Conservation (phyloP, 768 basidiomycete species). For the Pulveroboletus sp. region DNA sequence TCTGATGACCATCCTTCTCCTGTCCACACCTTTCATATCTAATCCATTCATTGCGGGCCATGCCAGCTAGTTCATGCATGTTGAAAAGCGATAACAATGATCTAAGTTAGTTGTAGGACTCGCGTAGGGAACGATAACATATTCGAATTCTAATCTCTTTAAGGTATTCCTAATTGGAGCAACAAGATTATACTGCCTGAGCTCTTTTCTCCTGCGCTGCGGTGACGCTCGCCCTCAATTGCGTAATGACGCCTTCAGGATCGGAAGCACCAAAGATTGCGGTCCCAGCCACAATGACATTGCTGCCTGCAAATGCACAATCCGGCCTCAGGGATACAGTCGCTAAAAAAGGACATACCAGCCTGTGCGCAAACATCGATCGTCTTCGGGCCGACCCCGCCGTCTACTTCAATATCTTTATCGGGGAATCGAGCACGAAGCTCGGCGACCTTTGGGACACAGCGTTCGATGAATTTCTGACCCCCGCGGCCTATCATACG, state of each 20-base stretch:
- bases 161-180: neutral
- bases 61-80: conserved; percentile 15
- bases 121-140: conserved; percentile 24
- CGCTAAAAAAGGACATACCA: conserved; percentile 42
- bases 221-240: conserved; percentile 66
- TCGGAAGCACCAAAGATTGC: conserved; percentile 84
- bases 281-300: conserved; percentile 97
- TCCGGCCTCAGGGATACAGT: neutral
- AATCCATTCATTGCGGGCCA: conserved; percentile 18
- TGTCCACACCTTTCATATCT: conserved; percentile 23
- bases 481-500: conserved; percentile 71
- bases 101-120: conserved; percentile 16
- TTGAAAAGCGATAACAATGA: conserved; percentile 4
- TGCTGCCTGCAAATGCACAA: conserved; percentile 61
- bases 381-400: conserved; percentile 92
- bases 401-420: conserved; percentile 98
- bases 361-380: conserved; percentile 85
- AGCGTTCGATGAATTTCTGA: conserved; percentile 92
- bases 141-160: conserved; percentile 26
- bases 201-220: conserved; percentile 54
- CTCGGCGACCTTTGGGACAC: conserved; percentile 89
- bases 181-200: conserved; percentile 2
- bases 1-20: conserved; percentile 23
- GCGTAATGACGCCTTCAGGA: conserved; percentile 72
- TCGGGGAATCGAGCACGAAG: conserved; percentile 86